Conservation (phyloP, 2,329 filamentous ascomycete species). For the Penicillium sp. region DNA sequence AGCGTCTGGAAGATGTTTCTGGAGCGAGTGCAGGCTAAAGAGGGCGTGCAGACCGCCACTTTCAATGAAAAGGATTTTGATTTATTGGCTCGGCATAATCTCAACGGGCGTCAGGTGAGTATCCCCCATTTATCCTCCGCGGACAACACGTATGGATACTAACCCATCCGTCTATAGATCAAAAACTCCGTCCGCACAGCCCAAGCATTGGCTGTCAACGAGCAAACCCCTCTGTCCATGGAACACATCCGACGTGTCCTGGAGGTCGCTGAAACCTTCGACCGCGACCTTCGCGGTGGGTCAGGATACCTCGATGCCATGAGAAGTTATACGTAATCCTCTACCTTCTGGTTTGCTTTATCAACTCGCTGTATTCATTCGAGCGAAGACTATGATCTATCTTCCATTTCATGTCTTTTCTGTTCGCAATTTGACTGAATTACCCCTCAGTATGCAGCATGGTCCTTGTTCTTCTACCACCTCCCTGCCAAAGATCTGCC, state of each 20-base stretch:
- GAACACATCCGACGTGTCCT: conserved; percentile 70
- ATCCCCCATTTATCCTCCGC: too few relatives aligned
- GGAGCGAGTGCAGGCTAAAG: conserved; percentile 58
- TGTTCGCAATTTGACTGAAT: too few relatives aligned
- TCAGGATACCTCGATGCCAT: conserved; percentile 73
- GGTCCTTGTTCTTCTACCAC: too few relatives aligned
- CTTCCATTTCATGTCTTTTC: too few relatives aligned
- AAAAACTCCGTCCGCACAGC: conserved; percentile 80
- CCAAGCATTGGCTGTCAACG: conserved; percentile 71
- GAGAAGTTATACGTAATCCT: conserved; percentile 68
- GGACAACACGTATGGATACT: too few relatives aligned
- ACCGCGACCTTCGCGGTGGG: conserved; percentile 72
- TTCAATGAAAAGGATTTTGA: conserved; percentile 57
- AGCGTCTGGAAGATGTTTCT: conserved; percentile 79
- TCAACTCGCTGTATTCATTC: background rate
- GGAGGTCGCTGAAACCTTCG: conserved; percentile 75
- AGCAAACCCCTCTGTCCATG: conserved; percentile 63
- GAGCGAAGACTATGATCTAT: too few relatives aligned
- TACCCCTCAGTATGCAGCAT: too few relatives aligned
- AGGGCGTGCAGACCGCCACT: conserved; percentile 45
- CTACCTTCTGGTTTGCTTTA: too few relatives aligned
- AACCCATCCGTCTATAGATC: too few relatives aligned
- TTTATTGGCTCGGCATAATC: conserved; percentile 56
- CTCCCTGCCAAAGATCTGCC: too few relatives aligned
- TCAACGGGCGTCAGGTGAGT: conserved; percentile 59